phyloP scores from a whole-genome alignment of 2,329 filamentous ascomycete genomes.

The Clarireedia sp. region DNA sequence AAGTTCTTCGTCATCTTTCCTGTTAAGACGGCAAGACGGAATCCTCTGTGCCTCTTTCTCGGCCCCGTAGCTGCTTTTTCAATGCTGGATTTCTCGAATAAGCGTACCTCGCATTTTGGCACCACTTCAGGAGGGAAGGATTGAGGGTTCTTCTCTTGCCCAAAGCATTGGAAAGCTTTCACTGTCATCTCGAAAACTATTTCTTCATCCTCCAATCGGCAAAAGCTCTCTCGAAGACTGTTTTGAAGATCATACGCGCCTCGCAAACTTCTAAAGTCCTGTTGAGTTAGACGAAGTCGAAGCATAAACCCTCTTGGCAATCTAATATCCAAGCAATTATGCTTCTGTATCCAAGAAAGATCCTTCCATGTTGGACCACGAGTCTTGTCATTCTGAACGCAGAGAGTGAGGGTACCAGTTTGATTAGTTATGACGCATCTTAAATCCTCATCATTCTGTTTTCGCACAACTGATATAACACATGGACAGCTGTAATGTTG shows the following conservation, averaged over 20 bases:
- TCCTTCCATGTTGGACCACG: constrained; percentile 72
- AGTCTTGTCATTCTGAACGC: constrained; percentile 61
- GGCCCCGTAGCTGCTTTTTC: constrained; percentile 66
- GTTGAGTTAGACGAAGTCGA: constrained; percentile 60
- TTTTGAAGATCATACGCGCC: constrained; percentile 79
- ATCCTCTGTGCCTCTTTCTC: constrained; percentile 69
- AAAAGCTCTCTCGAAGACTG: constrained; percentile 65
- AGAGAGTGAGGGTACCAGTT: constrained; percentile 66
- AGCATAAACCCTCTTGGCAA: constrained; percentile 71
- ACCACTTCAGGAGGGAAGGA: constrained; percentile 71
- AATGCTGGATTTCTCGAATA: constrained; percentile 66
- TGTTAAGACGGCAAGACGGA: constrained; percentile 70
- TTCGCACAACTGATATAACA: constrained; percentile 66
- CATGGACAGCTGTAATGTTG: constrained; percentile 65
- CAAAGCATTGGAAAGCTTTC: constrained; percentile 72
- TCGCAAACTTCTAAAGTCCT: constrained; percentile 73
- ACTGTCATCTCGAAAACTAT: constrained; percentile 62
- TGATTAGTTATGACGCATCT: constrained; percentile 73
- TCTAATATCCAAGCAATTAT: constrained; percentile 56
- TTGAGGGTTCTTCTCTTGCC: constrained; percentile 59
- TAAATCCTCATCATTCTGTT: constrained; percentile 59
- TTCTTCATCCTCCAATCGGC: constrained; percentile 60
- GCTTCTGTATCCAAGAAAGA: constrained; percentile 67
- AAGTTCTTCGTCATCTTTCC: constrained; percentile 69
- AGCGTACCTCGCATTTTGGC: constrained; percentile 59